These are phyloP conservation scores for Bisporella sp. DNA, from an alignment of 2,329 filamentous ascomycete species.

Conservation along the genomic window DNA sequence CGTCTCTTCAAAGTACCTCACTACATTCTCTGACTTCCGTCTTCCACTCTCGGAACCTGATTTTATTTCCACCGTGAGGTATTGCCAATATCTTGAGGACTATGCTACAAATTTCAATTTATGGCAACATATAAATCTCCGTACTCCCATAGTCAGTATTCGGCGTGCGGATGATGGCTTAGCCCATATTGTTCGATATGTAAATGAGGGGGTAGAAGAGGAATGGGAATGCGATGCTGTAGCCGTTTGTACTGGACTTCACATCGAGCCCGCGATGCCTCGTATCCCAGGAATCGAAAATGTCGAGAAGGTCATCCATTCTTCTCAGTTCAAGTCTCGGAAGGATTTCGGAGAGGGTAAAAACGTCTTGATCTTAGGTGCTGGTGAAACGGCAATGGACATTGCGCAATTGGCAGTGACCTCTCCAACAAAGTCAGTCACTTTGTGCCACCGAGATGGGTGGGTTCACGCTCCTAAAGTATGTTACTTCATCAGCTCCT, in stretches of 20 bases:
- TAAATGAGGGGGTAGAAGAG: not conserved
- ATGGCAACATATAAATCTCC: slow-evolving; percentile 30
- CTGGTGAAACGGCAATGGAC: slow-evolving; percentile 40
- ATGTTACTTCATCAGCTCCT: not conserved
- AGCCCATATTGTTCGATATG: slow-evolving; percentile 10
- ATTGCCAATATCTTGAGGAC: slow-evolving; percentile 36
- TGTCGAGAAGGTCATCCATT: slow-evolving; percentile 34
- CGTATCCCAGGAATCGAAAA: slow-evolving; percentile 32
- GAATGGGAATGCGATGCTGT: slow-evolving; percentile 35
- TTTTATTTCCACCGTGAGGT: slow-evolving; percentile 35
- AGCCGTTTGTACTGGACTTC: slow-evolving; percentile 38
- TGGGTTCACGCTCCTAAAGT: slow-evolving; percentile 41
- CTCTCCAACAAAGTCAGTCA: slow-evolving; percentile 34
- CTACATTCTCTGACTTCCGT: slow-evolving; percentile 43
- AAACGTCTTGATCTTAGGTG: slow-evolving; percentile 37
- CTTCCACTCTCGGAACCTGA: slow-evolving; percentile 35
- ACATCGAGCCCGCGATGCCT: slow-evolving; percentile 35
- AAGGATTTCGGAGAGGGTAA: slow-evolving; percentile 33
- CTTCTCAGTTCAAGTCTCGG: slow-evolving; percentile 35
- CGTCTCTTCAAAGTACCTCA: slow-evolving; percentile 43
- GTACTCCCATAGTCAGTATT: slow-evolving; percentile 24
- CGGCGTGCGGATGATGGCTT: slow-evolving; percentile 1
- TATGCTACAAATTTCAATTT: slow-evolving; percentile 35
- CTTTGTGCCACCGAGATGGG: slow-evolving; percentile 38
- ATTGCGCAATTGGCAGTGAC: slow-evolving; percentile 38